phyloP scores from a whole-genome alignment of 345 rosid species.

The Camelina hispida region DNA sequence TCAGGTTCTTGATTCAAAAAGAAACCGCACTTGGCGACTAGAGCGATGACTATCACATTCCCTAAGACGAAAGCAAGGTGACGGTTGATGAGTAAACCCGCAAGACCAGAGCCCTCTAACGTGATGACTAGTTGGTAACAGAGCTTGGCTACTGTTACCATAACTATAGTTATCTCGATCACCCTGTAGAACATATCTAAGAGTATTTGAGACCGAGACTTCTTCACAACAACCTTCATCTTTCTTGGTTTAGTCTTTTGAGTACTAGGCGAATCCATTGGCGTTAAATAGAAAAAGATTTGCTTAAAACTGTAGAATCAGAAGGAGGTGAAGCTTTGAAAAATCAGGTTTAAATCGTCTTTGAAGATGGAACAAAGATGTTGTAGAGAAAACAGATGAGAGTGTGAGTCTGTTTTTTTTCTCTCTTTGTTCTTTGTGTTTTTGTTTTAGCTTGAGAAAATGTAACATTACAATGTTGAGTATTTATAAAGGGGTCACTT shows the following conservation, averaged over 20 bases:
- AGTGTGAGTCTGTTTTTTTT: slow-evolving; percentile 11
- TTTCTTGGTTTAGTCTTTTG: slow-evolving; percentile 58
- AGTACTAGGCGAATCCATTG: slow-evolving; percentile 66
- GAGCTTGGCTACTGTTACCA: slow-evolving; percentile 63
- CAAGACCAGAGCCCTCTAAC: slow-evolving; percentile 55
- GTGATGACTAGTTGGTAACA: slow-evolving; percentile 57
- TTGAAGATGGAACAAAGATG: slow-evolving; percentile 17
- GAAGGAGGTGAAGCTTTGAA: background rate
- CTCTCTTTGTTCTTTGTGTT: slow-evolving; percentile 30
- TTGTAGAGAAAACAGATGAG: slow-evolving; percentile 20
- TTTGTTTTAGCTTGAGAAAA: slow-evolving; percentile 25
- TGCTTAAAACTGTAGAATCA: background rate
- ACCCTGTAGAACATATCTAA: slow-evolving; percentile 55
- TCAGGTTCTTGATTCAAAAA: slow-evolving; percentile 51
- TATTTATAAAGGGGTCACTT: slow-evolving; percentile 36
- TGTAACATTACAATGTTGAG: slow-evolving; percentile 18
- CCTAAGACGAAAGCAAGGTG: slow-evolving; percentile 75
- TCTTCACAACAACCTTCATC: slow-evolving; percentile 56
- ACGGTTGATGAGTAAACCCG: slow-evolving; percentile 56
- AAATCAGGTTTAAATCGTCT: background rate
- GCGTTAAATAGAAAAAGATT: background rate
- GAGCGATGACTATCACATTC: slow-evolving; percentile 66
- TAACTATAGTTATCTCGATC: slow-evolving; percentile 58
- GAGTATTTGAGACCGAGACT: slow-evolving; percentile 52
- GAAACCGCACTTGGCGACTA: slow-evolving; percentile 67